A percentile compares a stretch with the other conserved stretches of the same genome.
Conservation (phyloP, 768 basidiomycete species). For the Termitomyces eurrhizus region DNA sequence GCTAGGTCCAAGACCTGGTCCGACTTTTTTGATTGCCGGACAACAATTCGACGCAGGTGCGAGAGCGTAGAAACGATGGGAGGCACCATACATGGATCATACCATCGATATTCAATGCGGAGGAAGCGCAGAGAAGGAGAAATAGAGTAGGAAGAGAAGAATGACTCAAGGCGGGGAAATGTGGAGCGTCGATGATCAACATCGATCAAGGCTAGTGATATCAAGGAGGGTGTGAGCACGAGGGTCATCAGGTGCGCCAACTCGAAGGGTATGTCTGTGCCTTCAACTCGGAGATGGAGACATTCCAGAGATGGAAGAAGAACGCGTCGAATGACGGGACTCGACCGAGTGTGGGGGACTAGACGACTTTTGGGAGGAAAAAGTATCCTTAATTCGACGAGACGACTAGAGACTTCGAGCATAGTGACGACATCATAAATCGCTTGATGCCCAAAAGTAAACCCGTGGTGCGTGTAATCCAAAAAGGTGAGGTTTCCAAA, state of each 20-base stretch:
- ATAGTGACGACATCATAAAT: slow-evolving; percentile 56
- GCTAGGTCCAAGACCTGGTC: slow-evolving; percentile 31
- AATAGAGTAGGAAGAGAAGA: slow-evolving; percentile 41
- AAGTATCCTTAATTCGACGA: slow-evolving; percentile 52
- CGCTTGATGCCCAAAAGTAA: slow-evolving; percentile 53
- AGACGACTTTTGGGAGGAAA: slow-evolving; percentile 40
- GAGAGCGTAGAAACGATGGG: slow-evolving; percentile 31
- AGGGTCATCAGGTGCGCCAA: slow-evolving; percentile 48
- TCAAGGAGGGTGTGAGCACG: slow-evolving; percentile 44
- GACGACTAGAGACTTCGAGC: slow-evolving; percentile 46
- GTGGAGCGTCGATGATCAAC: slow-evolving; percentile 28
- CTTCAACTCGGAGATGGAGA: slow-evolving; percentile 48
- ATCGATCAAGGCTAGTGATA: slow-evolving; percentile 46
- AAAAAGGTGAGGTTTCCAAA: slow-evolving; percentile 59
- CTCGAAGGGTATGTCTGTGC: slow-evolving; percentile 58
- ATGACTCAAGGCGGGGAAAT: slow-evolving; percentile 43
- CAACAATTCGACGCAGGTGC: slow-evolving; percentile 27
- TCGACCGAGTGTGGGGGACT: slow-evolving; percentile 18
- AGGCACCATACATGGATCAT: slow-evolving; percentile 35
- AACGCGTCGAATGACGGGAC: slow-evolving; percentile 29
- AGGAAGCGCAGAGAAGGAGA: slow-evolving; percentile 36
- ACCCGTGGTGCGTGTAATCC: slow-evolving; percentile 72
- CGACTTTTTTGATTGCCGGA: slow-evolving; percentile 28
- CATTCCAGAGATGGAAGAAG: slow-evolving; percentile 41
- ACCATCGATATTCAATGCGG: slow-evolving; percentile 45